Percentiles rank a stretch among this genome's conserved stretches.
phyloP scores from a whole-genome alignment of 345 rosid species.

The Pistacia integerrima region DNA sequence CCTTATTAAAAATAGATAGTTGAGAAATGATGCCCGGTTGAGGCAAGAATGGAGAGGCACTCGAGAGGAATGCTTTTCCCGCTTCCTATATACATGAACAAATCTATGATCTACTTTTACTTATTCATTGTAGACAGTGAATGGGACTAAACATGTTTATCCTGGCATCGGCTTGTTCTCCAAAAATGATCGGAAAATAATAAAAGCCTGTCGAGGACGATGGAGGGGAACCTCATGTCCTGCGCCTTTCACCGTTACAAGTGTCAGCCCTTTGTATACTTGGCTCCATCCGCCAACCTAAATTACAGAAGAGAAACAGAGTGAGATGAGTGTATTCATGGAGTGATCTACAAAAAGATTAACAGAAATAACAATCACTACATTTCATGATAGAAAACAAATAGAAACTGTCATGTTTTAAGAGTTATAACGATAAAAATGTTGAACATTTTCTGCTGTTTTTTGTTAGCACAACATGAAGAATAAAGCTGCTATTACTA shows the following conservation, averaged over 20 bases:
- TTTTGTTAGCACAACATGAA: background rate
- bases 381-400: background rate
- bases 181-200: conserved; percentile 84
- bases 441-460: background rate
- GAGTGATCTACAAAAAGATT: background rate
- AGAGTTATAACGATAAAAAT: background rate
- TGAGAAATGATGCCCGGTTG: conserved; percentile 4
- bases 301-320: conserved; percentile 3
- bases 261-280: conserved; percentile 77
- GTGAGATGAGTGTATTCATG: background rate
- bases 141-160: conserved; percentile 10
- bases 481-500: background rate
- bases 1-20: conserved; percentile 4
- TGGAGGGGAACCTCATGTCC: conserved; percentile 94
- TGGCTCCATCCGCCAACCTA: conserved; percentile 99
- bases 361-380: background rate
- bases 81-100: conserved; percentile 21
- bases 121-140: conserved; percentile 18
- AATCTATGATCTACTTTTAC: conserved; percentile 15
- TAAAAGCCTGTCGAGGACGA: conserved; percentile 83
- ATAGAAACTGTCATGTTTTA: background rate
- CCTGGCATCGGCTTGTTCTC: conserved; percentile 72
- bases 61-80: conserved; percentile 31
- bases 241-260: conserved; percentile 83
- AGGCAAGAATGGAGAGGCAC: conserved; percentile 32